Evolutionary conservation across 805 yeast species (phyloP).

Genomic region (Candida vartiovaarae): DNA sequence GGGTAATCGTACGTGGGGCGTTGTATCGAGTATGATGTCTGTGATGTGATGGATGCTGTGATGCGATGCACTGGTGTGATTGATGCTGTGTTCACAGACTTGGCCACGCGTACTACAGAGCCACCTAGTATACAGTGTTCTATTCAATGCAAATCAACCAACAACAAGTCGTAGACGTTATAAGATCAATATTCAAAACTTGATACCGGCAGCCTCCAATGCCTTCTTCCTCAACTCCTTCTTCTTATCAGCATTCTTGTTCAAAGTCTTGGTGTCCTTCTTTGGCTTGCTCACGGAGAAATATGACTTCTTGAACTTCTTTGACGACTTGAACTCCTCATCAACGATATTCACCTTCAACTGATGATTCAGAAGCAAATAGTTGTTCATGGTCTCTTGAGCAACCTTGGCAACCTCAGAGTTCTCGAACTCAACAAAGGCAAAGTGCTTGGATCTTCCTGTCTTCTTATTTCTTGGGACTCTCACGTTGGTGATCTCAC

Average conservation of each 20-base stretch:
- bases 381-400: slow-evolving; percentile 93
- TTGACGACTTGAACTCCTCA: slow-evolving; percentile 33
- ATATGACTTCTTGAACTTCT: slow-evolving; percentile 29
- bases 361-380: slow-evolving; percentile 80
- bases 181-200: slow-evolving; percentile 19
- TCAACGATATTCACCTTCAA: slow-evolving; percentile 61
- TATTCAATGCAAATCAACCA: background rate
- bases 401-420: slow-evolving; percentile 79
- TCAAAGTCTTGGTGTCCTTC: slow-evolving; percentile 26
- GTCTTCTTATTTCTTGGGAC: slow-evolving; percentile 85
- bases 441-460: slow-evolving; percentile 88
- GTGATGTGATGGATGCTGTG: too few species aligned
- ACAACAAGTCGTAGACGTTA: too few species aligned
- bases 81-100: too few species aligned
- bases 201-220: slow-evolving; percentile 30
- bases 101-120: too few species aligned
- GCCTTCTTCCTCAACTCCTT: slow-evolving; percentile 28
- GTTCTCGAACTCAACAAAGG: slow-evolving; percentile 76
- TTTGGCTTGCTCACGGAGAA: slow-evolving; percentile 25
- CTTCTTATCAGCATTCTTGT: slow-evolving; percentile 25
- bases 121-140: too few species aligned
- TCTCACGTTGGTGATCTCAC: slow-evolving; percentile 70
- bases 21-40: too few species aligned
- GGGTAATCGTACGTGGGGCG: background rate
- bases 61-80: too few species aligned